Percentiles rank a stretch among this genome's conserved stretches.
These are phyloP conservation scores for Microbotryum intermedium DNA, from an alignment of 1,284 basidiomycete genomes.

Conservation along the genomic window DNA sequence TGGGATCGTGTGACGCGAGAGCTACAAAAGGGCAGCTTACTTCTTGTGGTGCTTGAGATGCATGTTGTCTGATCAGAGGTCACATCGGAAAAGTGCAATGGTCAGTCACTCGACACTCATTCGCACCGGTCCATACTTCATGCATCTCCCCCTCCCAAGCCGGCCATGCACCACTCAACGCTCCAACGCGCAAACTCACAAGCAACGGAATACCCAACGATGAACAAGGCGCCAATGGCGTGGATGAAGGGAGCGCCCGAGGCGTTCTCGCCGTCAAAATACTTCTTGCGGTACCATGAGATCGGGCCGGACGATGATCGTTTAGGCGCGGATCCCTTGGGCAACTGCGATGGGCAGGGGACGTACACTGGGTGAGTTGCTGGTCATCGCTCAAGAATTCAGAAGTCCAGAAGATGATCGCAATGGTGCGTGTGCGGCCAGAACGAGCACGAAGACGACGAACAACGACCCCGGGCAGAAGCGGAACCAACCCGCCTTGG, in stretches of 20 bases:
- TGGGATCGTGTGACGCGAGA: too few species aligned
- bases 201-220: constrained; percentile 35
- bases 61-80: constrained; percentile 28
- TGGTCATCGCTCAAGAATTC: too few species aligned
- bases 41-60: constrained; percentile 36
- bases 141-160: too few species aligned
- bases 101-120: neutral
- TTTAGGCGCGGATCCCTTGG: constrained; percentile 33
- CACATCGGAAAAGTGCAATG: neutral
- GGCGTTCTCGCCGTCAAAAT: constrained; percentile 36
- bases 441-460: neutral
- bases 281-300: constrained; percentile 34
- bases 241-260: constrained; percentile 35
- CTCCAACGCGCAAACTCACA: constrained; percentile 5
- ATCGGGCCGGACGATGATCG: constrained; percentile 31
- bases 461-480: neutral
- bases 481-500: neutral
- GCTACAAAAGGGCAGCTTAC: neutral
- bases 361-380: neutral
- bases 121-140: too few species aligned
- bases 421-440: too few species aligned
- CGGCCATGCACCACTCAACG: too few species aligned
- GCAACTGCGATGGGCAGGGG: constrained; percentile 27
- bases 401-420: too few species aligned
- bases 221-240: constrained; percentile 33